These are phyloP conservation scores for Trametes polyzona DNA, from an alignment of 1,284 basidiomycete species.

Conservation along the genomic window DNA sequence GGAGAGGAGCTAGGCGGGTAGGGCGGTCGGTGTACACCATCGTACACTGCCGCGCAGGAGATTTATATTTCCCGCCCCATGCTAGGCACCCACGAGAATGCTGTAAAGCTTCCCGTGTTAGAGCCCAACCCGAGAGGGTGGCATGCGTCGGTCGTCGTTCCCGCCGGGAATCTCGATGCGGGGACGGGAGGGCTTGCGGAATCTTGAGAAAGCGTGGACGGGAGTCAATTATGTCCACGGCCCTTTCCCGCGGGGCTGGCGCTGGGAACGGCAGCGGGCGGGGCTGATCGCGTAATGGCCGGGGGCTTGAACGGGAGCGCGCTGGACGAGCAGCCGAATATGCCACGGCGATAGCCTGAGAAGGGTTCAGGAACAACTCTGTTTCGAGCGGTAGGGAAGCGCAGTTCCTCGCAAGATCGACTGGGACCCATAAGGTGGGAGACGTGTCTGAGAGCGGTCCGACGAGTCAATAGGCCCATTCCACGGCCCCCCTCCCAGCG, in stretches of 20 bases:
- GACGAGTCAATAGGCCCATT: slow-evolving; percentile 23
- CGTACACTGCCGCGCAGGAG: slow-evolving; percentile 22
- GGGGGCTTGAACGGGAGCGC: slow-evolving; percentile 21
- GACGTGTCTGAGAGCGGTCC: slow-evolving; percentile 22
- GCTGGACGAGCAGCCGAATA: slow-evolving; percentile 18
- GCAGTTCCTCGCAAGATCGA: slow-evolving; percentile 25
- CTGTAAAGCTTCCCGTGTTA: slow-evolving; percentile 29
- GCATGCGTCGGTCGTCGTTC: slow-evolving; percentile 23
- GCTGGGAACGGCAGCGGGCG: slow-evolving; percentile 23
- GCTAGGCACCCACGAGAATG: slow-evolving; percentile 33
- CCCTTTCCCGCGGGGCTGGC: slow-evolving; percentile 24
- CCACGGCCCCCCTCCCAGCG: slow-evolving; percentile 27
- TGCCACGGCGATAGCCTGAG: slow-evolving; percentile 22
- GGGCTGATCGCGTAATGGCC: slow-evolving; percentile 27
- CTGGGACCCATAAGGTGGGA: slow-evolving; percentile 30
- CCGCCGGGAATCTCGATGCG: slow-evolving; percentile 29
- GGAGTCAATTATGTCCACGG: slow-evolving; percentile 28
- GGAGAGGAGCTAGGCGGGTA: slow-evolving; percentile 15
- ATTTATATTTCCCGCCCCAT: slow-evolving; percentile 27
- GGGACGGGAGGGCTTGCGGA: slow-evolving; percentile 19
- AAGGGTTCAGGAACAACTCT: slow-evolving; percentile 33
- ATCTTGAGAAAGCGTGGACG: slow-evolving; percentile 26
- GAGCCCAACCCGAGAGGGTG: slow-evolving; percentile 23
- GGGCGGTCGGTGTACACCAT: slow-evolving; percentile 20
- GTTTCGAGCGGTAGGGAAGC: slow-evolving; percentile 30